Conservation (phyloP, 2,329 filamentous ascomycete species). For the Passalora sequoiae region DNA sequence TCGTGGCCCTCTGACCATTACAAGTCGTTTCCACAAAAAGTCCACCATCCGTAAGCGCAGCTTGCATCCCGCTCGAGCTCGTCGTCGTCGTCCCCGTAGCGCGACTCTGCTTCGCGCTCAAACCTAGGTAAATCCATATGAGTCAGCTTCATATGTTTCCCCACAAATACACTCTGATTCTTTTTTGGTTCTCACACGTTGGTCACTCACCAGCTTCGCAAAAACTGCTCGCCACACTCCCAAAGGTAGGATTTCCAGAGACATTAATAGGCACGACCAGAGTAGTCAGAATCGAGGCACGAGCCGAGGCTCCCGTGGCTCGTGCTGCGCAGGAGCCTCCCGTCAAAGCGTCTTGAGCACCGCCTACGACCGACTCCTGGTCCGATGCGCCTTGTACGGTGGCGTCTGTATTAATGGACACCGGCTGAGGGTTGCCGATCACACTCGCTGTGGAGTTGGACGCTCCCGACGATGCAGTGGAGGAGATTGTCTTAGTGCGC, state of each 20-base stretch:
- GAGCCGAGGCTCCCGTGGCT: constrained; percentile 11
- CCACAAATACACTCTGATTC: no score
- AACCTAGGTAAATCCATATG: no score
- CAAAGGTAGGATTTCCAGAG: constrained; percentile 6
- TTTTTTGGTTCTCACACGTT: no score
- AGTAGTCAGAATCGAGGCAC: constrained; percentile 6
- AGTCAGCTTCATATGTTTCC: no score
- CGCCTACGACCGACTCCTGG: constrained; percentile 2
- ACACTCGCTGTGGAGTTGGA: constrained; percentile 13
- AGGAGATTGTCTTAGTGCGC: constrained; percentile 8
- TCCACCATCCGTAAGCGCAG: constrained; percentile 10
- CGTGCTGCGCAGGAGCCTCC: constrained; percentile 11
- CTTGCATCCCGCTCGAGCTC: constrained; percentile 8
- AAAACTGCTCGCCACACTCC: constrained; percentile 6
- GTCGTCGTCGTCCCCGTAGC: constrained; percentile 3
- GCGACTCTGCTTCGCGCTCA: constrained; percentile 9
- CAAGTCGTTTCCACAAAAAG: constrained; percentile 9
- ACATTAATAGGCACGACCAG: constrained; percentile 10
- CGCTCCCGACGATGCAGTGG: constrained; percentile 10
- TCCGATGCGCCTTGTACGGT: constrained; percentile 6
- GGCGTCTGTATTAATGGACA: constrained; percentile 7
- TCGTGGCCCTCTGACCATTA: constrained; percentile 6
- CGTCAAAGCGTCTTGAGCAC: constrained; percentile 10
- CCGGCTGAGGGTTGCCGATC: constrained; percentile 4
- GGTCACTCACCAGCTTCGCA: constrained; percentile 9